Conservation (phyloP, 2,329 filamentous ascomycete genomes). For the Clathrospora elynae region DNA sequence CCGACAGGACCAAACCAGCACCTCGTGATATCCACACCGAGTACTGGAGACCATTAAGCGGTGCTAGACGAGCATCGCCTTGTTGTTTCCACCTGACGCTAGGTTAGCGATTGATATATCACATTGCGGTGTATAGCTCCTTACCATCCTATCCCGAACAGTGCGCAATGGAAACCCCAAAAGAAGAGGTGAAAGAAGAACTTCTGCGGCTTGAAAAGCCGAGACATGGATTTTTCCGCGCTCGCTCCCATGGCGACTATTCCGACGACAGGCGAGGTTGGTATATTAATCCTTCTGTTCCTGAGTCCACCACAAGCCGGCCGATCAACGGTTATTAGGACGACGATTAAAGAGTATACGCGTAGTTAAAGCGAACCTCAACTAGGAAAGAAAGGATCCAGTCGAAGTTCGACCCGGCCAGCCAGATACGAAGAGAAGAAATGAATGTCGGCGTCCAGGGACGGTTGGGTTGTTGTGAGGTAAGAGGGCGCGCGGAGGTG, state of each 20-base stretch:
- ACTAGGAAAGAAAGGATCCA: constrained; percentile 41
- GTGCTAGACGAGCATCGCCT: constrained; percentile 68
- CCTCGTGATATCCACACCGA: constrained; percentile 97
- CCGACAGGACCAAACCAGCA: constrained; percentile 80
- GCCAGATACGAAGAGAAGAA: constrained; percentile 50
- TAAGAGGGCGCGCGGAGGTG: constrained; percentile 36
- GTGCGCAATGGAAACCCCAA: constrained; percentile 74
- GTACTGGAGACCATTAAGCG: constrained; percentile 78
- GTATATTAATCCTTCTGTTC: no score
- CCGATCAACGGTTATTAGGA: constrained; percentile 46
- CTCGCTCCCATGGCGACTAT: constrained; percentile 23
- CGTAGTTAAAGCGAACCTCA: constrained; percentile 39
- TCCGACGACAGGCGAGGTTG: neutral
- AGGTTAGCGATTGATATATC: constrained; percentile 10
- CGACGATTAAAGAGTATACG: constrained; percentile 43
- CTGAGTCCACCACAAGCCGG: constrained; percentile 13
- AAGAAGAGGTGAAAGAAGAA: constrained; percentile 81
- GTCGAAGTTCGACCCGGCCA: constrained; percentile 50
- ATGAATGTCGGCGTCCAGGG: constrained; percentile 47
- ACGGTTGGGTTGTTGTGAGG: constrained; percentile 36
- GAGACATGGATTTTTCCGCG: constrained; percentile 15
- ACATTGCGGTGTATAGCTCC: constrained; percentile 44
- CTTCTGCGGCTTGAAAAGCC: constrained; percentile 67
- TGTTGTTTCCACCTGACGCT: constrained; percentile 76
- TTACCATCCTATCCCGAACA: constrained; percentile 89